Percentiles rank a stretch among this genome's conserved stretches.
Evolutionary conservation across 805 yeast genomes (phyloP).

Genomic region (Teunomyces tritomae): DNA sequence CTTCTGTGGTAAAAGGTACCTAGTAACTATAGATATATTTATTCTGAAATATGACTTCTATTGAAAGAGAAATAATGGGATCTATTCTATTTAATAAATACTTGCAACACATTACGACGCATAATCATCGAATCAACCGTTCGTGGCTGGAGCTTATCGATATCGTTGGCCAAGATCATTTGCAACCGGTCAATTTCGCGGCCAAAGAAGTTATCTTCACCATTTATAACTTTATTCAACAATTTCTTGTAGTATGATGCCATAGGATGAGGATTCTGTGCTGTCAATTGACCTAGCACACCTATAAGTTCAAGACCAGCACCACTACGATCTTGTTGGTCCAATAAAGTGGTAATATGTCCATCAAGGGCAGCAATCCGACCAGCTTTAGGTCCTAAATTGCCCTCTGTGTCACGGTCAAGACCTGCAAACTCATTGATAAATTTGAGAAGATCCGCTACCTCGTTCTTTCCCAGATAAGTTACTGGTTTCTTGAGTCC

Average conservation of each 20-base stretch:
- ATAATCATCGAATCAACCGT: slow-evolving; percentile 51
- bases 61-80: no score
- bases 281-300: neutral
- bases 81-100: slow-evolving; percentile 2
- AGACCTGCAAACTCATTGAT: slow-evolving; percentile 29
- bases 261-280: slow-evolving; percentile 8
- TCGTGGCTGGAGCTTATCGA: slow-evolving; percentile 33
- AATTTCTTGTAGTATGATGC: slow-evolving; percentile 49
- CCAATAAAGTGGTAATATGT: slow-evolving; percentile 4
- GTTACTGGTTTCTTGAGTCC: slow-evolving; percentile 23
- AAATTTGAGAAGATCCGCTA: slow-evolving; percentile 19
- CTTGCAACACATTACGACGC: slow-evolving; percentile 49
- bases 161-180: slow-evolving; percentile 35
- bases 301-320: neutral
- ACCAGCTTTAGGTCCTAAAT: slow-evolving; percentile 32
- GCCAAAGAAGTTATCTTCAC: slow-evolving; percentile 41
- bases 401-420: slow-evolving; percentile 31
- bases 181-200: slow-evolving; percentile 48
- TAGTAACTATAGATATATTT: neutral
- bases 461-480: slow-evolving; percentile 24
- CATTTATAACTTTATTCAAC: slow-evolving; percentile 42
- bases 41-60: neutral
- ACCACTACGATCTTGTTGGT: neutral
- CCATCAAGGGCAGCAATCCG: slow-evolving; percentile 22
- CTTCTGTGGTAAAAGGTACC: neutral